Conservation (phyloP, 164 flowering plant genomes). For the Hamamelis virginiana region DNA sequence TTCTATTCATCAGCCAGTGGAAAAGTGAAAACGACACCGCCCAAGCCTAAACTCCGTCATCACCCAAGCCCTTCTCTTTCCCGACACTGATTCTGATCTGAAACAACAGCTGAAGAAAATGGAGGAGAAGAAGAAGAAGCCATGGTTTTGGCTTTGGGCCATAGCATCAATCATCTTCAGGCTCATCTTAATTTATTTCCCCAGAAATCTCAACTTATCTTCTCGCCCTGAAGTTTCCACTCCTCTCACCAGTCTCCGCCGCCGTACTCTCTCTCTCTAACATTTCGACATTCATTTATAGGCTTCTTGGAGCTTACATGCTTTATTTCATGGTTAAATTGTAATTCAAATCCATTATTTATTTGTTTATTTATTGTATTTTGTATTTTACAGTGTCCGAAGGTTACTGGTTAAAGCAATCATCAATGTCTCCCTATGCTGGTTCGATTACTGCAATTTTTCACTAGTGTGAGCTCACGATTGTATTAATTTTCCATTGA, state of each 20-base stretch:
- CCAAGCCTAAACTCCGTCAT: too few species aligned
- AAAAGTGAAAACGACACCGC: too few species aligned
- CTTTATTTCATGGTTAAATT: too few species aligned
- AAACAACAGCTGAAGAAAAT: neutral
- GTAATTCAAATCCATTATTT: too few species aligned
- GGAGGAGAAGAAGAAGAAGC: slow-evolving; percentile 9
- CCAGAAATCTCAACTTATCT: slow-evolving; percentile 53
- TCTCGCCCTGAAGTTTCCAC: slow-evolving; percentile 95
- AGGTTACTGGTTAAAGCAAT: slow-evolving; percentile 95
- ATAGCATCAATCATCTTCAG: slow-evolving; percentile 38
- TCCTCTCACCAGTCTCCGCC: slow-evolving; percentile 93
- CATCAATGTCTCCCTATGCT: slow-evolving; percentile 91
- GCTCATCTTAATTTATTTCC: slow-evolving; percentile 50
- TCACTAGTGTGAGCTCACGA: too few species aligned
- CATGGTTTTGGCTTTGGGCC: slow-evolving; percentile 37
- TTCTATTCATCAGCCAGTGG: too few species aligned
- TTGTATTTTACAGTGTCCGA: slow-evolving; percentile 71
- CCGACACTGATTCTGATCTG: neutral
- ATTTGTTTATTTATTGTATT: neutral
- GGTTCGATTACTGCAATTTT: slow-evolving; percentile 36
- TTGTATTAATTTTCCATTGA: too few species aligned
- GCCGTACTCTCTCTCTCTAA: slow-evolving; percentile 47
- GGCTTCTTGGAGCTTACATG: too few species aligned
- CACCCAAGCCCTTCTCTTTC: too few species aligned
- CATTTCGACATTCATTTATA: too few species aligned